Evolutionary conservation across 106 monocot species (phyloP).

Genomic region (Agapanthus africanus): DNA sequence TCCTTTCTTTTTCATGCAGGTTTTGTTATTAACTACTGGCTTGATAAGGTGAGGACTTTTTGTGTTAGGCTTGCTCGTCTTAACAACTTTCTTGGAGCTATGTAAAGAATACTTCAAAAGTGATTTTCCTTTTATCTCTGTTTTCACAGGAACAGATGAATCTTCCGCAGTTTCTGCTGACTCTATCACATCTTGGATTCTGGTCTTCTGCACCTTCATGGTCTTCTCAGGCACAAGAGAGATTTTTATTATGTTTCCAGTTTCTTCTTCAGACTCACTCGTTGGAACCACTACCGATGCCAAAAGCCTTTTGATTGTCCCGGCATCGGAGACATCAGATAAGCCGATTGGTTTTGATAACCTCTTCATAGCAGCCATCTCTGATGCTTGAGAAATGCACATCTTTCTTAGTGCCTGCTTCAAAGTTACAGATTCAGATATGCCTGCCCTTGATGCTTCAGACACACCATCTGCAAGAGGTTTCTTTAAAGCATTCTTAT

Average conservation of each 20-base stretch:
- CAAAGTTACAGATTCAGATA: conserved; percentile 52
- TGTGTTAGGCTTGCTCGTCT: conserved; percentile 5
- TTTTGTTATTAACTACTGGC: conserved; percentile 9
- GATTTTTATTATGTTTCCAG: conserved; percentile 33
- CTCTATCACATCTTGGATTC: conserved; percentile 5
- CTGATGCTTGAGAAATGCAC: conserved; percentile 88
- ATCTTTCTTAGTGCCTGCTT: conserved; percentile 76
- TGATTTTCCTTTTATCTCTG: conserved; percentile 13
- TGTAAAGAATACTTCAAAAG: no score
- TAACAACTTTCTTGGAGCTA: conserved; percentile 10
- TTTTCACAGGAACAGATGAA: conserved; percentile 15
- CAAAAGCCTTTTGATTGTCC: conserved; percentile 57
- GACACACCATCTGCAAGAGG: not conserved
- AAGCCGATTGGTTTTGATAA: conserved; percentile 37
- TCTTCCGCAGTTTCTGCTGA: conserved; percentile 12
- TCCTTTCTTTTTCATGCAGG: conserved; percentile 11
- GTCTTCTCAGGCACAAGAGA: conserved; percentile 37
- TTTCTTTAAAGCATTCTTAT: conserved; percentile 8
- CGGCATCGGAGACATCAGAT: conserved; percentile 48
- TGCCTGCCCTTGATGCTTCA: conserved; percentile 29
- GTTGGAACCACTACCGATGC: conserved; percentile 55
- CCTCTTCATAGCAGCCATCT: conserved; percentile 87
- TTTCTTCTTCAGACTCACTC: conserved; percentile 27
- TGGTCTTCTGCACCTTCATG: conserved; percentile 19
- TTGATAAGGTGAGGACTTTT: conserved; percentile 6